These are phyloP conservation scores for Musa beccarii DNA, from an alignment of 176 grass and related monocot species.

Conservation along the genomic window DNA sequence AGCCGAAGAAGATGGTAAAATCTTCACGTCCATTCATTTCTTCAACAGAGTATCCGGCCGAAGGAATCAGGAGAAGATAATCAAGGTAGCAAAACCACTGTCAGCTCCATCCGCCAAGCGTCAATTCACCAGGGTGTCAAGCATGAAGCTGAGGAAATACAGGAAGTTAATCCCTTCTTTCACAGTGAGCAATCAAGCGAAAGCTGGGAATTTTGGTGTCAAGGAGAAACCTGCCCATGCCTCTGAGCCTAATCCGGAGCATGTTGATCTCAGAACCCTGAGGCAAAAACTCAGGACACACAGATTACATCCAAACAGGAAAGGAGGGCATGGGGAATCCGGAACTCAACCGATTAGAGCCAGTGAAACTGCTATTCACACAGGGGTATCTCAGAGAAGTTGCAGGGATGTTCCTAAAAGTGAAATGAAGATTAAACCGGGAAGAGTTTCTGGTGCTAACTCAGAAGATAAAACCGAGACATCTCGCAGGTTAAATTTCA, in stretches of 20 bases:
- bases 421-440: constrained; percentile 7
- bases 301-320: constrained; percentile 5
- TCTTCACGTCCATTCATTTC: not conserved
- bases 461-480: not conserved
- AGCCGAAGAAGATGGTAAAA: constrained; percentile 13
- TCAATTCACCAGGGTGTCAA: constrained; percentile 28
- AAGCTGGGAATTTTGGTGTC: constrained; percentile 14
- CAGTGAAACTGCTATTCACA: not conserved
- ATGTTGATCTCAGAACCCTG: constrained; percentile 23
- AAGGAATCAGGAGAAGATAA: constrained; percentile 24
- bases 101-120: constrained; percentile 35
- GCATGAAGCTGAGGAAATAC: constrained; percentile 20
- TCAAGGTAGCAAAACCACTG: constrained; percentile 19
- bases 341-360: not conserved
- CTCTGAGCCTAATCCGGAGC: constrained; percentile 28
- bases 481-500: constrained; percentile 37
- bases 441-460: not conserved
- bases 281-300: constrained; percentile 22
- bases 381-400: not conserved
- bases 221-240: constrained; percentile 34
- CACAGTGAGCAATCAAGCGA: constrained; percentile 24
- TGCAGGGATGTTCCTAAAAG: constrained; percentile 12
- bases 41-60: constrained; percentile 16
- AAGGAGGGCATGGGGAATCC: not conserved
- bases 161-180: constrained; percentile 28